Conservation (phyloP, 257 asterid species). For the Lavandula angustifolia region DNA sequence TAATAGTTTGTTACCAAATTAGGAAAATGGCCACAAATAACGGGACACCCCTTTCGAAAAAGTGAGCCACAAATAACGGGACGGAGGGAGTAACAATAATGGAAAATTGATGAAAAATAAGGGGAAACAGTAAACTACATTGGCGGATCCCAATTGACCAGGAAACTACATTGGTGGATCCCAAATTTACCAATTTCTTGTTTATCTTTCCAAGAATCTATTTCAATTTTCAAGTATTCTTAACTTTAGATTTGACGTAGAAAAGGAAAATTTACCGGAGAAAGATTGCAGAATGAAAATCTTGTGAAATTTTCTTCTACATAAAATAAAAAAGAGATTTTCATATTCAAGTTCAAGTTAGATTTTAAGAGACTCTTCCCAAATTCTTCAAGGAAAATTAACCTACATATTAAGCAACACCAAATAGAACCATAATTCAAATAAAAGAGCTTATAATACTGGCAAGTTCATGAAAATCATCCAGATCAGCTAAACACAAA, state of each 20-base stretch:
- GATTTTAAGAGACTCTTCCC: not conserved
- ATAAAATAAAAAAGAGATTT: not conserved
- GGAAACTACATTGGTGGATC: not conserved
- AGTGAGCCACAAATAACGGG: too few relatives aligned
- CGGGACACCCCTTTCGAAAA: too few relatives aligned
- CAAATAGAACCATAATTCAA: not conserved
- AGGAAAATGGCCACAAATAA: too few relatives aligned
- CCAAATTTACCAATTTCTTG: not conserved
- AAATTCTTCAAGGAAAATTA: not conserved
- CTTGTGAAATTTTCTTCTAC: not conserved
- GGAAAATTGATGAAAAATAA: not conserved
- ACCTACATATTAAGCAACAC: slow-evolving; percentile 9
- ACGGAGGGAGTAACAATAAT: too few relatives aligned
- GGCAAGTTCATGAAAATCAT: not conserved
- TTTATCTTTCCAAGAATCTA: slow-evolving; percentile 3
- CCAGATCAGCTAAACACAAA: not conserved
- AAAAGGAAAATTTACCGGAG: not conserved
- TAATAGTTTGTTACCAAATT: too few relatives aligned
- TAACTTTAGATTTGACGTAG: not conserved
- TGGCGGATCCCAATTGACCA: not conserved
- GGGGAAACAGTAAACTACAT: not conserved
- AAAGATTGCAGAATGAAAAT: not conserved
- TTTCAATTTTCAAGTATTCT: not conserved
- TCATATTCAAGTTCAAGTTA: not conserved
- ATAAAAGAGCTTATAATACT: not conserved